Percentiles rank a stretch among this genome's conserved stretches.
Conservation (phyloP, 2,329 filamentous ascomycete species). For the Colletotrichum sp. region DNA sequence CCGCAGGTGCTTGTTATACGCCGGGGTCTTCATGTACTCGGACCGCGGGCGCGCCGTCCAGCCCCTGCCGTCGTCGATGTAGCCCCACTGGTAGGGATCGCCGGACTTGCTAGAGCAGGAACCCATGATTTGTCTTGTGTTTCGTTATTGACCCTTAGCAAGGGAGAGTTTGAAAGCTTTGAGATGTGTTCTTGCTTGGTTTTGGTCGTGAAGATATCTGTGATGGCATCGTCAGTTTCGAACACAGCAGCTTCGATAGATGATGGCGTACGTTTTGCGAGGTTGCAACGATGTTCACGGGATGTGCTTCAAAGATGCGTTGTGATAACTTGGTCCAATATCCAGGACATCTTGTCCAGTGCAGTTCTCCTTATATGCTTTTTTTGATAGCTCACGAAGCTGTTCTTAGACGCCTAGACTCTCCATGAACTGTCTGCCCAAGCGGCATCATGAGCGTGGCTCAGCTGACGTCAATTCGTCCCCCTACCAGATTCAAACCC, state of each 20-base stretch:
- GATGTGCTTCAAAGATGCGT: neutral
- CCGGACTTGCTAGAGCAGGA: neutral
- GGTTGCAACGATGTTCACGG: neutral
- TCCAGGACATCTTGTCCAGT: neutral
- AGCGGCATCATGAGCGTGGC: neutral
- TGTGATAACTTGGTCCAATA: neutral
- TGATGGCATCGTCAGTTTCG: neutral
- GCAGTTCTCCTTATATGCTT: neutral
- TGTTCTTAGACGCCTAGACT: too few species aligned
- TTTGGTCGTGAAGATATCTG: neutral
- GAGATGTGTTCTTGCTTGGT: neutral
- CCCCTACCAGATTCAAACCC: accelerated
- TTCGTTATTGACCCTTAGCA: accelerated
- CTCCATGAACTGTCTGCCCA: neutral
- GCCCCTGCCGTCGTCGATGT: slow-evolving; percentile 18
- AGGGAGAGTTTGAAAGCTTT: neutral
- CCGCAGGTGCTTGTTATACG: slow-evolving; percentile 4
- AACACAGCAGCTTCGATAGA: neutral
- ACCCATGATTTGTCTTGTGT: neutral
- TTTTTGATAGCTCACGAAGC: neutral
- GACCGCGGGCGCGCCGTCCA: slow-evolving; percentile 17
- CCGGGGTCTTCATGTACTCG: slow-evolving; percentile 17
- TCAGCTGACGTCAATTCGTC: neutral
- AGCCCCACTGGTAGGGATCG: slow-evolving; percentile 9
- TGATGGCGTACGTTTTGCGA: accelerated